Base-by-base conservation (phyloP, 768 basidiomycete species). In the Candolleomyces aberdarensis region DNA sequence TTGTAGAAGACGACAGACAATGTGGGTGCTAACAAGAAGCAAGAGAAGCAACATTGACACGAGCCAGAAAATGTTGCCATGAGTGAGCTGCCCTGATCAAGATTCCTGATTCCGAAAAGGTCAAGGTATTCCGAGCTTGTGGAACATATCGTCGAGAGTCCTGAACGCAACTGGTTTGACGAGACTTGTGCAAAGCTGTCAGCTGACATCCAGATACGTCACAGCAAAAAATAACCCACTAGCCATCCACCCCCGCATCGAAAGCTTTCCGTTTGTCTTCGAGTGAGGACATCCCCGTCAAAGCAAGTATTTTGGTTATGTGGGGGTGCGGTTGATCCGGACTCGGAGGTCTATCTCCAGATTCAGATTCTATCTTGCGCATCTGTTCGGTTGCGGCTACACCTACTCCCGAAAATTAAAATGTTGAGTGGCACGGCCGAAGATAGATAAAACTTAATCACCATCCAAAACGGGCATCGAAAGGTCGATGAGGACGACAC, bases 131-230 rank as follows among this genome's bases (percentile, higher is more conserved):
- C 89, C 88, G 47, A 93, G 77, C 72, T 84, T 88, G 58, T 81
- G 81, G 70, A 94, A 92, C 85, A 91, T 91, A 65, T 87, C 85
- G 59, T 95, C 89, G 19, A 98, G 75, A 15, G 88, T 94, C 69
- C 89, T 93, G 76, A 98, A 91, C n/a, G 92, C 91, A 19, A 98
- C 94, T 11, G 96, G 96, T 73, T 98, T 98, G 60, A 97, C 92
- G 19, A 96, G 83, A 68, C 94, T 36, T 96, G 63, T 0, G 63
- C 9, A 66, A 54, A 40, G 56, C 19, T 32, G 65, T 32, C 61
- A 58, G 19, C n/a, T 5, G 15, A 44, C 3, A 31, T 29, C 11
- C 15, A 26, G 5, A 14, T 7, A 29, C 19, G 46, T 13, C n/a
- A 8, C 17, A 13, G 32, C 19, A 22, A 15, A 26, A n/a, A 36